phyloP scores from a whole-genome alignment of 768 basidiomycete species.

The Vishniacozyma victoriae region DNA sequence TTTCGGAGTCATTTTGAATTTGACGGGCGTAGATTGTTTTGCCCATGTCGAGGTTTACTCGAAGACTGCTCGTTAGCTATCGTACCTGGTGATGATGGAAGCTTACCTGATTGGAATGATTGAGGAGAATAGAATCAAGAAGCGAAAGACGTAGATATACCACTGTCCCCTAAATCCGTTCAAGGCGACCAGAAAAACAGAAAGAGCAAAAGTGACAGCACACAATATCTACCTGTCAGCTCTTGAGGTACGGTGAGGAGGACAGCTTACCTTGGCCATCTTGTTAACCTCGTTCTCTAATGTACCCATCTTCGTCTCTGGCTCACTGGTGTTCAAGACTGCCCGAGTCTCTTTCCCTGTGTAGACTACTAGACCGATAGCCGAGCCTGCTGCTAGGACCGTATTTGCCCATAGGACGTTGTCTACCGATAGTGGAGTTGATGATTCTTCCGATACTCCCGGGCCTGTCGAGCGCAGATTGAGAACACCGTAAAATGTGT shows the following conservation, averaged over 20 bases:
- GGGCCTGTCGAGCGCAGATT: slow-evolving; percentile 50
- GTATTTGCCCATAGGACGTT: slow-evolving; percentile 97
- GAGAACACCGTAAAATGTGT: slow-evolving; percentile 88
- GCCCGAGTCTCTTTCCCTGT: slow-evolving; percentile 93
- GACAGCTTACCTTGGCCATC: slow-evolving; percentile 71
- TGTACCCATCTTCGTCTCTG: slow-evolving; percentile 86
- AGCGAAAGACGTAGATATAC: slow-evolving; percentile 94
- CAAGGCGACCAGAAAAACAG: slow-evolving; percentile 82
- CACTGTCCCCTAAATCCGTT: slow-evolving; percentile 94
- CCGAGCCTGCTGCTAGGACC: slow-evolving; percentile 88
- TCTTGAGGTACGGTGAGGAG: background rate
- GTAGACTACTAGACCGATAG: slow-evolving; percentile 86
- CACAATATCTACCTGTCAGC: slow-evolving; percentile 68
- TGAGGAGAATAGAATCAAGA: slow-evolving; percentile 94
- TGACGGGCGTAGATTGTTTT: slow-evolving; percentile 96
- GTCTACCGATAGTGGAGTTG: slow-evolving; percentile 79
- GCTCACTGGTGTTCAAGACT: slow-evolving; percentile 98
- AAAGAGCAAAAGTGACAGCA: slow-evolving; percentile 84
- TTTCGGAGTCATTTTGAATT: slow-evolving; percentile 88
- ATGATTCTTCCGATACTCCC: slow-evolving; percentile 18
- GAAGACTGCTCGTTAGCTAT: slow-evolving; percentile 56
- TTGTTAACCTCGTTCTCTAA: slow-evolving; percentile 91
- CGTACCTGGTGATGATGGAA: background rate
- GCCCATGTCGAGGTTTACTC: slow-evolving; percentile 99
- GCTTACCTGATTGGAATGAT: slow-evolving; percentile 96